Evolutionary conservation across 176 grass and related monocot genomes (phyloP).

Genomic region (Bonia amplexicaulis): DNA sequence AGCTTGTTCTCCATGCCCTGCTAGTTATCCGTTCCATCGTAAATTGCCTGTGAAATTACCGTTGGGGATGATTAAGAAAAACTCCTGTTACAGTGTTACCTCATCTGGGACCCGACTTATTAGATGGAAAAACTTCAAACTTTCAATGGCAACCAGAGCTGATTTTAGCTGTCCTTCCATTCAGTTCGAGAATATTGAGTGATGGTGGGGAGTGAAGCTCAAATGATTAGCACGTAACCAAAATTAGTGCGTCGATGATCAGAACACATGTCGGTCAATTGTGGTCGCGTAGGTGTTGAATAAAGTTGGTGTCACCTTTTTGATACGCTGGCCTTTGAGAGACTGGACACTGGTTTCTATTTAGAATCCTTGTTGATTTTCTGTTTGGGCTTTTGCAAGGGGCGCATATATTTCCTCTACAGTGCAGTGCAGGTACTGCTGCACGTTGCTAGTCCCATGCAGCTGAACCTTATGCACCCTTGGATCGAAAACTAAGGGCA

Average conservation of each 20-base stretch:
- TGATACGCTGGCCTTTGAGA: not conserved
- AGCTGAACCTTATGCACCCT: not conserved
- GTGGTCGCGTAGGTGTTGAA: slow-evolving; percentile 37
- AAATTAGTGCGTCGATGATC: slow-evolving; percentile 16
- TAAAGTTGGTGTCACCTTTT: slow-evolving; percentile 36
- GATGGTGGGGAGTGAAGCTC: too few relatives aligned
- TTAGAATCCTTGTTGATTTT: not conserved
- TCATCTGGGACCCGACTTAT: not conserved
- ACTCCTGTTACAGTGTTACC: not conserved
- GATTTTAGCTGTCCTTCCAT: too few relatives aligned
- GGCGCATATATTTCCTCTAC: not conserved
- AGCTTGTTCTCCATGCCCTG: not conserved
- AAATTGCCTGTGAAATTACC: not conserved
- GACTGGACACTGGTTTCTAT: slow-evolving; percentile 11
- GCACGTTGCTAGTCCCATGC: not conserved
- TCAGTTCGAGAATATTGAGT: too few relatives aligned
- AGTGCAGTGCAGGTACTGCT: not conserved
- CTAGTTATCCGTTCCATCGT: not conserved
- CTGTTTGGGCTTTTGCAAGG: not conserved
- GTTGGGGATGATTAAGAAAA: not conserved
- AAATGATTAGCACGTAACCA: not conserved
- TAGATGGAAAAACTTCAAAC: too few relatives aligned
- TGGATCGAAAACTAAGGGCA: not conserved
- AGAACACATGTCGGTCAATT: slow-evolving; percentile 3
- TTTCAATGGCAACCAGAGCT: too few relatives aligned